Base-by-base conservation (phyloP, 2,329 filamentous ascomycete species). In the Cladophialophora yegresii region DNA sequence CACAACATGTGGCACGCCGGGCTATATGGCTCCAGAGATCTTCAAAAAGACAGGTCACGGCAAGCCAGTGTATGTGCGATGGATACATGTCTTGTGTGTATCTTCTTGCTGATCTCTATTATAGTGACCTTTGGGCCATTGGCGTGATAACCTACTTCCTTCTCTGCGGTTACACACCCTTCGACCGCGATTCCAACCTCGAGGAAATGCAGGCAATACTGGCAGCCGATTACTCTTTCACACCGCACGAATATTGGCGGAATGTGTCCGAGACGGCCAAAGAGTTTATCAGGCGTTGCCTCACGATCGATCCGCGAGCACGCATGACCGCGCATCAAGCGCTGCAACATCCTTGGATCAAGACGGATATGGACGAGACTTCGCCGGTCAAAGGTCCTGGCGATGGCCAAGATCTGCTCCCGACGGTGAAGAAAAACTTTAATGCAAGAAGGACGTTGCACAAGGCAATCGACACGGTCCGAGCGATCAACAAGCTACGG, bases 161-260 rank as follows among this genome's bases (percentile, higher is more conserved):
- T 32, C 88, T 99, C 57, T 98, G 95, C 78, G 95, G 95, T 64
- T 98, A 98, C 80, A 99, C 95, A 0, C 95, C 95, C 12, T 99
- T 99, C 76, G 95, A 99, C 79, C 90, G 95, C 62, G 95, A 98
- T 77, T 93, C 88, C 72, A 96, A 99, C 78, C 88, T 98, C 74
- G 95, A 99, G 81, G 95, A 99, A 81, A 98, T 99, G 93, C 93
- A 98, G 81, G 95, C 95, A 72, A 99, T 99, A 75, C 86, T 98
- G 62, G 90, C 92, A 67, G 95, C 95, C 65, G 93, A 98, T 80
- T 99, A 98, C 82, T 90, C 87, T 74, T 99, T 98, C 78, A 93
- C 91, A 3, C 95, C 95, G 1, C 80, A 91, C 67, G 93, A 97
- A 76, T 98, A 98, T 83, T 99, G 95, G 95, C 90, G 93, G 67